These are phyloP conservation scores for Penicillium sp. DNA, from an alignment of 2,329 filamentous ascomycete genomes.

Conservation along the genomic window DNA sequence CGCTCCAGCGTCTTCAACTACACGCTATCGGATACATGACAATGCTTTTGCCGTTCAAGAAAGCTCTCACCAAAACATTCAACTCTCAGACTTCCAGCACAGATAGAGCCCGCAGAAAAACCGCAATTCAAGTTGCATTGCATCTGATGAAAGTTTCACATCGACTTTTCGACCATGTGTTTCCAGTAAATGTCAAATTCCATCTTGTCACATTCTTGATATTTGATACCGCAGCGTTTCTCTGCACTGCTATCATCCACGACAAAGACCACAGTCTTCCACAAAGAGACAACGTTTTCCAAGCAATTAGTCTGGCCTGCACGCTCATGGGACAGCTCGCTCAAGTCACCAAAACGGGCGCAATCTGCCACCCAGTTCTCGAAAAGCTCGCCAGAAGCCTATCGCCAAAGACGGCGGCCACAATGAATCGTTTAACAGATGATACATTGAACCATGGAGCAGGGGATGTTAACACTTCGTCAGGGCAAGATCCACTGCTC, in stretches of 20 bases:
- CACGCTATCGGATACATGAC: slow-evolving; percentile 52
- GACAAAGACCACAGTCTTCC: slow-evolving; percentile 50
- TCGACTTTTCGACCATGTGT: slow-evolving; percentile 45
- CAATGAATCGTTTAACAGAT: neutral
- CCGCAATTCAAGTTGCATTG: slow-evolving; percentile 51
- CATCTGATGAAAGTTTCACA: slow-evolving; percentile 48
- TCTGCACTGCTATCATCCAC: slow-evolving; percentile 58
- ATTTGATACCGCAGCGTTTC: slow-evolving; percentile 56
- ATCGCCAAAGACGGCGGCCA: slow-evolving; percentile 6
- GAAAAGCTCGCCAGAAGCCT: slow-evolving; percentile 24
- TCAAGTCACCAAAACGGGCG: slow-evolving; percentile 26
- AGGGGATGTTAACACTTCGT: neutral
- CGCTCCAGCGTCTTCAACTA: slow-evolving; percentile 53
- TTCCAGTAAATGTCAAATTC: slow-evolving; percentile 54
- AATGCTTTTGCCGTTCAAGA: slow-evolving; percentile 52
- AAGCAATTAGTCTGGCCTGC: slow-evolving; percentile 45
- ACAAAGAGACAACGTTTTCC: slow-evolving; percentile 46
- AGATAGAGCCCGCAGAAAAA: slow-evolving; percentile 46
- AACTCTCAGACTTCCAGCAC: slow-evolving; percentile 29
- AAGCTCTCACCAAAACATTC: slow-evolving; percentile 47
- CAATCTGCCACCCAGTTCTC: slow-evolving; percentile 29
- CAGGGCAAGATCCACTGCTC: slow-evolving; percentile 1
- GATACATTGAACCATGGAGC: neutral
- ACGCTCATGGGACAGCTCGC: slow-evolving; percentile 35
- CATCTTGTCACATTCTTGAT: slow-evolving; percentile 56